Percentiles rank a stretch among this genome's conserved stretches.
Conservation (phyloP, 2,329 filamentous ascomycete species). For the Trichothecium roseum region DNA sequence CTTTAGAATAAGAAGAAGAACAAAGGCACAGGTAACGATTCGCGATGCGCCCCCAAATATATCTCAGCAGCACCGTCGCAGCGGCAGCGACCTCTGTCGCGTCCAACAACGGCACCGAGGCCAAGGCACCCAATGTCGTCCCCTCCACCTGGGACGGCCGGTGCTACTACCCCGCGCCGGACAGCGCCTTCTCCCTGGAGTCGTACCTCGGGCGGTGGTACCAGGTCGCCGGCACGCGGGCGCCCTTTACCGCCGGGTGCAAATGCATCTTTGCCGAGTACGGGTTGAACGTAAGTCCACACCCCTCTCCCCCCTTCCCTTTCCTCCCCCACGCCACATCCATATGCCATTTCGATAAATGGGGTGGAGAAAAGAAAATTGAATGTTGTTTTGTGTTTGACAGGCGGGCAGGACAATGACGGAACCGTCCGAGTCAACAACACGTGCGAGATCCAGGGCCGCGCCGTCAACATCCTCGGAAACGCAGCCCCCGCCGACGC, state of each 20-base stretch:
- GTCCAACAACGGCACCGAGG: conserved; percentile 5
- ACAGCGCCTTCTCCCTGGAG: conserved; percentile 15
- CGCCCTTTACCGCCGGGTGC: conserved; percentile 18
- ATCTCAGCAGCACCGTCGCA: conserved; percentile 6
- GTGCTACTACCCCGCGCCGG: conserved; percentile 19
- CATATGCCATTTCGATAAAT: too few relatives aligned
- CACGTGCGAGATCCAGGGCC: conserved; percentile 15
- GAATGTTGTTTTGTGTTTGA: too few relatives aligned
- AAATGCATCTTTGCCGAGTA: conserved; percentile 21
- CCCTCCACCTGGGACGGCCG: conserved; percentile 18
- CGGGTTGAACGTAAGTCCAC: conserved; percentile 18
- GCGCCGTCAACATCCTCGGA: conserved; percentile 18
- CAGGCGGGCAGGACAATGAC: too few relatives aligned
- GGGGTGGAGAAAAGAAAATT: too few relatives aligned
- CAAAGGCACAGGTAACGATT: too few relatives aligned
- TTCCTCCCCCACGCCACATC: not conserved
- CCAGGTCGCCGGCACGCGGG: conserved; percentile 19
- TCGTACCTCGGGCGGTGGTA: conserved; percentile 22
- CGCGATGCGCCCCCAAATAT: conserved; percentile 6
- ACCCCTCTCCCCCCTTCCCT: too few relatives aligned
- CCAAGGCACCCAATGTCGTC: conserved; percentile 11
- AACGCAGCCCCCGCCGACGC: conserved; percentile 15
- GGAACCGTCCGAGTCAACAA: conserved; percentile 21
- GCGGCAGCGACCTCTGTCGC: conserved; percentile 6
- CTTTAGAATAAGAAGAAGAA: too few relatives aligned